These are phyloP conservation scores for Aspergillus sp. DNA, from an alignment of 2,329 filamentous ascomycete species.

Conservation along the genomic window DNA sequence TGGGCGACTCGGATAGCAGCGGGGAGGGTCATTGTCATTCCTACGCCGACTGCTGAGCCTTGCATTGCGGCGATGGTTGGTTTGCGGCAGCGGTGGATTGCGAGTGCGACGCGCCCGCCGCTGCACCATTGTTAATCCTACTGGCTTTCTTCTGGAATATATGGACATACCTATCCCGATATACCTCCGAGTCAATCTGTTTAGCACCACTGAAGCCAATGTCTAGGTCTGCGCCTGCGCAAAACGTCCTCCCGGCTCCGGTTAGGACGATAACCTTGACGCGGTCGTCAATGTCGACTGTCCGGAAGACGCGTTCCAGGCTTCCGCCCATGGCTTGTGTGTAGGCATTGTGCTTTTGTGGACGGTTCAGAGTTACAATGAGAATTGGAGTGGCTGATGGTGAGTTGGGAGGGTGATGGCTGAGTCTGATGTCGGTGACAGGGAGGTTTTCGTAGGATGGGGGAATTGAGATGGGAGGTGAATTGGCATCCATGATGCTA, in stretches of 20 bases:
- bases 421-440: slow-evolving; percentile 23
- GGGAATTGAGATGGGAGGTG: slow-evolving; percentile 12
- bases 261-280: slow-evolving; percentile 52
- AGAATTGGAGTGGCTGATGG: slow-evolving; percentile 40
- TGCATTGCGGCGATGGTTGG: slow-evolving; percentile 51
- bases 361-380: slow-evolving; percentile 47
- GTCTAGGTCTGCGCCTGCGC: slow-evolving; percentile 52
- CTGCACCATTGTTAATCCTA: slow-evolving; percentile 6
- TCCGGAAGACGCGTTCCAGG: slow-evolving; percentile 27
- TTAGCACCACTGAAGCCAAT: slow-evolving; percentile 42
- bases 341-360: slow-evolving; percentile 51
- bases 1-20: slow-evolving; percentile 52
- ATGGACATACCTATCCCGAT: slow-evolving; percentile 45
- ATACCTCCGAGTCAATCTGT: slow-evolving; percentile 39
- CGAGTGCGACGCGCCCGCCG: slow-evolving; percentile 33
- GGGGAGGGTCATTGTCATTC: slow-evolving; percentile 54
- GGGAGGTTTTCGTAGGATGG: slow-evolving; percentile 24
- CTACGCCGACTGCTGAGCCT: slow-evolving; percentile 52
- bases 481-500: neutral
- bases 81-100: slow-evolving; percentile 53
- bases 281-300: slow-evolving; percentile 47
- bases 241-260: slow-evolving; percentile 40
- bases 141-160: no score
- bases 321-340: slow-evolving; percentile 44
- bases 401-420: slow-evolving; percentile 35